phyloP scores from a whole-genome alignment of 2,329 filamentous ascomycete species.

The Tolypocladium ophioglossoides region DNA sequence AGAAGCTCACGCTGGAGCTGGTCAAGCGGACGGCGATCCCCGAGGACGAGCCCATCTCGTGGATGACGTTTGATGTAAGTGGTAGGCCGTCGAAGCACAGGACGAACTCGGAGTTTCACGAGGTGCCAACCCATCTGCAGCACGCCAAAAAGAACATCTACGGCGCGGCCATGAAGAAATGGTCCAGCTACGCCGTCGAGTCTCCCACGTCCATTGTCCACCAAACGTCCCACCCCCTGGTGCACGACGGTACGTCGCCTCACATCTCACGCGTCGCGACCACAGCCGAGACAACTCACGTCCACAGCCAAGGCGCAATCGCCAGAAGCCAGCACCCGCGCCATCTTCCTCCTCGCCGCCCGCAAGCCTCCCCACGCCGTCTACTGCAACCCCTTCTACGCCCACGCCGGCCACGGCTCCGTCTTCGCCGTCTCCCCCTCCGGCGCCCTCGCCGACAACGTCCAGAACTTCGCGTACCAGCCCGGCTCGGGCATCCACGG shows the following conservation, averaged over 20 bases:
- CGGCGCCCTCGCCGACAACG: slow-evolving; percentile 50
- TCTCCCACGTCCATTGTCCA: slow-evolving; percentile 68
- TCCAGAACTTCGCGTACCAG: slow-evolving; percentile 66
- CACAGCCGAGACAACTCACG: not conserved
- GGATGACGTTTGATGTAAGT: slow-evolving; percentile 82
- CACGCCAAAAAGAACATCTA: slow-evolving; percentile 78
- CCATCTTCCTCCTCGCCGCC: slow-evolving; percentile 79
- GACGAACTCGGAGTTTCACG: not conserved
- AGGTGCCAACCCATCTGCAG: slow-evolving; percentile 26
- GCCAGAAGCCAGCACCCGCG: slow-evolving; percentile 67
- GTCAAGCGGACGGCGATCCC: slow-evolving; percentile 75
- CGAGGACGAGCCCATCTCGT: slow-evolving; percentile 78
- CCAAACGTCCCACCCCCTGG: slow-evolving; percentile 63
- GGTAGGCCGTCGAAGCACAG: not conserved
- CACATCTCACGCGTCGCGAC: not conserved
- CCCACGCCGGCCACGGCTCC: slow-evolving; percentile 71
- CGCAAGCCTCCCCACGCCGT: slow-evolving; percentile 68
- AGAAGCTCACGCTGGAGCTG: slow-evolving; percentile 61
- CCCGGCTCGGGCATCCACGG: slow-evolving; percentile 65
- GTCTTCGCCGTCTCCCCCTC: slow-evolving; percentile 52
- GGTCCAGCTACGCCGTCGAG: slow-evolving; percentile 71
- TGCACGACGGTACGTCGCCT: slow-evolving; percentile 56
- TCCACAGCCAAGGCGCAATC: slow-evolving; percentile 54
- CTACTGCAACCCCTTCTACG: slow-evolving; percentile 87
- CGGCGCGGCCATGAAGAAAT: slow-evolving; percentile 88